Evolutionary conservation across 2,329 filamentous ascomycete species (phyloP).

Genomic region (Cladorrhinum sp.): DNA sequence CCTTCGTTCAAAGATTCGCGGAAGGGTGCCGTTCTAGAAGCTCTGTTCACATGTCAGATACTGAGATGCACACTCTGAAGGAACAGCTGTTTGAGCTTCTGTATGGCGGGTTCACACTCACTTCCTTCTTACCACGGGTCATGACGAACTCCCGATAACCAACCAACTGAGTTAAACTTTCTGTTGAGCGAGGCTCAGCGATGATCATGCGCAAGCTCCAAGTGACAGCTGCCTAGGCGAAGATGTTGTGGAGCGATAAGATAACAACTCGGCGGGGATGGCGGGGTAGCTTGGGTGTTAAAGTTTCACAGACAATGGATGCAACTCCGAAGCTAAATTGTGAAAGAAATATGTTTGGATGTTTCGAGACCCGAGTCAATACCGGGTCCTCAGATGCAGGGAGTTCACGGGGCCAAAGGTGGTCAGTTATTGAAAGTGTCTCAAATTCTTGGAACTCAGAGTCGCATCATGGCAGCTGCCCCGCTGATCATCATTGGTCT

Average conservation of each 20-base stretch:
- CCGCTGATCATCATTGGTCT: constrained; percentile 4
- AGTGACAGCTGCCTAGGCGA: background rate
- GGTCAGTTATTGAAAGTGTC: background rate
- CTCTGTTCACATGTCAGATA: background rate
- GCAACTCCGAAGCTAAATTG: background rate
- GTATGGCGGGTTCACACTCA: background rate
- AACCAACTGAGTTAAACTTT: background rate
- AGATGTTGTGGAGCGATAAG: constrained; percentile 19
- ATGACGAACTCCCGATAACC: background rate
- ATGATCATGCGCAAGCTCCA: constrained; percentile 10
- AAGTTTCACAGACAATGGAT: background rate
- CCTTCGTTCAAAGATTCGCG: background rate
- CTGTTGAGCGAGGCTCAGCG: background rate
- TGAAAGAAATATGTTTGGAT: background rate
- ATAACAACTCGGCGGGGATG: constrained; percentile 15
- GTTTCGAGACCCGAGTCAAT: background rate
- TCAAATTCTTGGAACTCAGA: background rate
- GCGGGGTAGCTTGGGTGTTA: constrained; percentile 20
- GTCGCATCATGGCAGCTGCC: constrained; percentile 5
- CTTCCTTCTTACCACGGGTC: background rate
- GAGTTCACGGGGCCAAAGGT: background rate
- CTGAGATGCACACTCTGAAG: too few relatives aligned
- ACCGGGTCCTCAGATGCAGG: background rate
- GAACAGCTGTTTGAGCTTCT: background rate
- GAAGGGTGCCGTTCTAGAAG: background rate